Evolutionary conservation across 768 basidiomycete genomes (phyloP).

Genomic region (Saitozyma sp.): DNA sequence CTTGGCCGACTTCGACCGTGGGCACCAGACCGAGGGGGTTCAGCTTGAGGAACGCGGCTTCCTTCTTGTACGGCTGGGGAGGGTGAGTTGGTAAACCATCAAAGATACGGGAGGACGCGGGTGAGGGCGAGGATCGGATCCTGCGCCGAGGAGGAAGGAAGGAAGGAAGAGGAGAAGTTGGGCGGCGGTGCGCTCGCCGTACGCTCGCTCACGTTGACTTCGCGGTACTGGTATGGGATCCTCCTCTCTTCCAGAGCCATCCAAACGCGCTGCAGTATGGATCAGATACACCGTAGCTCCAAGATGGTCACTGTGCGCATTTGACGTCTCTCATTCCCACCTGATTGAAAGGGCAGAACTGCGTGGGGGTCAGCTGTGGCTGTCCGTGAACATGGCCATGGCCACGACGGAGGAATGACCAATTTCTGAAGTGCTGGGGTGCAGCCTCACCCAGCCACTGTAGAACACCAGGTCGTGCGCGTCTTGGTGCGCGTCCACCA

Average conservation of each 20-base stretch:
- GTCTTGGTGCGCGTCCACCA: conserved; percentile 60
- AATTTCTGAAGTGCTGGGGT: background rate
- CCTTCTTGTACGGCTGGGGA: conserved; percentile 66
- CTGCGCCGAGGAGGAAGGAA: too few relatives aligned
- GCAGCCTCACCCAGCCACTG: conserved; percentile 61
- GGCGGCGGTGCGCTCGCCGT: too few relatives aligned
- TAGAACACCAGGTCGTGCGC: conserved; percentile 67
- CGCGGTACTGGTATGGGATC: conserved; percentile 63
- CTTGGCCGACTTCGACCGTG: conserved; percentile 58
- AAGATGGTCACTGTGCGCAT: too few relatives aligned
- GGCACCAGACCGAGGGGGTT: conserved; percentile 83
- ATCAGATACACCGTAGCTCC: too few relatives aligned
- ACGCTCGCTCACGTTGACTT: conserved; percentile 21
- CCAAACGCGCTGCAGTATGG: conserved; percentile 62
- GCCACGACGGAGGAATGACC: too few relatives aligned
- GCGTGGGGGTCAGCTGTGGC: background rate
- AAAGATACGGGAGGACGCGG: too few relatives aligned
- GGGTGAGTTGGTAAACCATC: too few relatives aligned
- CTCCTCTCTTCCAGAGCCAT: conserved; percentile 68
- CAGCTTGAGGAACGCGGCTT: conserved; percentile 71
- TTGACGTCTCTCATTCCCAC: too few relatives aligned
- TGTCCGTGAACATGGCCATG: too few relatives aligned
- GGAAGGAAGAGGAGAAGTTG: too few relatives aligned
- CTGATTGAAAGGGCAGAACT: conserved; percentile 81
- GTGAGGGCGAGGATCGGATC: too few relatives aligned